These are phyloP conservation scores for Eremomyces bilateralis DNA, from an alignment of 495 filamentous ascomycete genomes.

Conservation along the genomic window DNA sequence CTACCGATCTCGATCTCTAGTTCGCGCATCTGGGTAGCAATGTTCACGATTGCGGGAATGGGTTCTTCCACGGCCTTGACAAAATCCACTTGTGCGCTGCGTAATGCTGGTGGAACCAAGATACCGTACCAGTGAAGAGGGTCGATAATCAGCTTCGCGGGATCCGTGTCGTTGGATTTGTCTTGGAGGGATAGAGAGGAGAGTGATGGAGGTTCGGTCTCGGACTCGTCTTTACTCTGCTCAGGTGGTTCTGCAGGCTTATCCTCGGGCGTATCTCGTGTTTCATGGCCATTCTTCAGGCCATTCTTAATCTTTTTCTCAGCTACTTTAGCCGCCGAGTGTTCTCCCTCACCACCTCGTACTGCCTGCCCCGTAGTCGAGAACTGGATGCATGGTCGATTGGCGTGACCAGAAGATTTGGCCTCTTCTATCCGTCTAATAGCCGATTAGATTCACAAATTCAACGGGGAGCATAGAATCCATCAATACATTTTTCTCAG, in stretches of 20 bases:
- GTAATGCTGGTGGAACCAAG: slow-evolving; percentile 21
- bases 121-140: slow-evolving; percentile 27
- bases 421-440: too few species aligned
- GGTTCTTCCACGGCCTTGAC: slow-evolving; percentile 13
- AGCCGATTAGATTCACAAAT: too few species aligned
- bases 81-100: slow-evolving; percentile 19
- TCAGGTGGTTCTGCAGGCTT: background rate
- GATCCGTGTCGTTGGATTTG: background rate
- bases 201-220: background rate
- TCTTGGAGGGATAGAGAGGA: background rate
- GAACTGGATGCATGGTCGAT: too few species aligned
- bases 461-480: too few species aligned
- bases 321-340: background rate
- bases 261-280: background rate
- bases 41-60: slow-evolving; percentile 10
- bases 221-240: background rate
- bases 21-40: slow-evolving; percentile 13
- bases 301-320: background rate
- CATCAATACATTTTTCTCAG: slow-evolving; percentile 15
- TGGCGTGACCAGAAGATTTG: too few species aligned
- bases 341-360: too few species aligned
- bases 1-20: slow-evolving; percentile 15
- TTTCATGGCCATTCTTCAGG: background rate
- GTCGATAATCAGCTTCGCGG: slow-evolving; percentile 9
- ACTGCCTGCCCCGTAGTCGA: too few species aligned